Evolutionary conservation across 768 basidiomycete genomes (phyloP).

Genomic region (Pilatotrama ljubarskyi): DNA sequence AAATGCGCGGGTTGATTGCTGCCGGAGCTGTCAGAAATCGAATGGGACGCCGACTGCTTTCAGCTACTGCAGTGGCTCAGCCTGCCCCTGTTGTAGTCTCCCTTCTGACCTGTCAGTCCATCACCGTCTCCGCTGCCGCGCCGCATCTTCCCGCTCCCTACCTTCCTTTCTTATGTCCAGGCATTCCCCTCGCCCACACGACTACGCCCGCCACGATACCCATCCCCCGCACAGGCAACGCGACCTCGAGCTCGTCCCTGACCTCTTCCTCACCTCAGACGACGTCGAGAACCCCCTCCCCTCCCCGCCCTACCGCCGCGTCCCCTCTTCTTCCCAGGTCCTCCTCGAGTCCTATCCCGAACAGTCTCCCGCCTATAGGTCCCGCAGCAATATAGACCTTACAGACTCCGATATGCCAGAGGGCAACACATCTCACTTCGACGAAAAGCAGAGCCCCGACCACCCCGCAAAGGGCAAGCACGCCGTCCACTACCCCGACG

Average conservation of each 20-base stretch:
- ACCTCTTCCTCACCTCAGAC: slow-evolving; percentile 23
- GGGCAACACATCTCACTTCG: slow-evolving; percentile 19
- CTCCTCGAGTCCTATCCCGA: slow-evolving; percentile 27
- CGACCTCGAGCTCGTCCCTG: slow-evolving; percentile 12
- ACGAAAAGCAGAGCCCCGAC: slow-evolving; percentile 18
- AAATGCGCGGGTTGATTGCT: no score
- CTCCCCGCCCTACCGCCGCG: slow-evolving; percentile 41
- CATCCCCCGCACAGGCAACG: neutral
- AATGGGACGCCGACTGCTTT: no score
- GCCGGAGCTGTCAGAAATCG: slow-evolving; percentile 1
- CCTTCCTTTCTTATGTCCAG: neutral
- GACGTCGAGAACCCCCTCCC: slow-evolving; percentile 28
- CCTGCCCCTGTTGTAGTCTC: neutral
- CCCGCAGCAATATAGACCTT: slow-evolving; percentile 26
- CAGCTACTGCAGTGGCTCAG: neutral
- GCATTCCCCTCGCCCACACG: slow-evolving; percentile 1
- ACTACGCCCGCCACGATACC: slow-evolving; percentile 1
- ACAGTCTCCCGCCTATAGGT: slow-evolving; percentile 27
- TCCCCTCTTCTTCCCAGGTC: slow-evolving; percentile 37
- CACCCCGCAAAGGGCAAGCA: slow-evolving; percentile 32
- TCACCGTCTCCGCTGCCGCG: neutral
- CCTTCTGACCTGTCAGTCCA: neutral
- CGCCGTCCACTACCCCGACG: slow-evolving; percentile 56
- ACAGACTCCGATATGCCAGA: slow-evolving; percentile 24
- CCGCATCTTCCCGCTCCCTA: slow-evolving; percentile 9